Percentiles rank a stretch among this genome's conserved stretches.
Conservation (phyloP, 1,284 basidiomycete genomes). For the Volvariella surrecta region DNA sequence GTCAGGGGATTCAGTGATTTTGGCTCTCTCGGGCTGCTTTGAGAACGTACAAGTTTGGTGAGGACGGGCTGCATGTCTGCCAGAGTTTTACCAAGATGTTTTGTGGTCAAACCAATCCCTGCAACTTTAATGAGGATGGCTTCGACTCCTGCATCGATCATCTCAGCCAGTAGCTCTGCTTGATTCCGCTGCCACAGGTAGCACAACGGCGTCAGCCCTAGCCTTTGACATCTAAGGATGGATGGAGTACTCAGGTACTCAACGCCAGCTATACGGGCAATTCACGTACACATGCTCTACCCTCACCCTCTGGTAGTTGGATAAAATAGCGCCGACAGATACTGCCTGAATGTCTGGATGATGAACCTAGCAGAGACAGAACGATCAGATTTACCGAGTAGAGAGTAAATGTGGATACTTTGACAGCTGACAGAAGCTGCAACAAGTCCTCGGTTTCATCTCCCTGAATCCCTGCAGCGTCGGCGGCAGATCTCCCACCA, state of each 20-base stretch:
- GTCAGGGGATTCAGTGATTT: constrained; percentile 4
- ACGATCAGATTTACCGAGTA: background rate
- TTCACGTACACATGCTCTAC: constrained; percentile 96
- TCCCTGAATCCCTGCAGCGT: constrained; percentile 44
- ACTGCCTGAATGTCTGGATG: constrained; percentile 87
- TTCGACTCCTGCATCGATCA: constrained; percentile 76
- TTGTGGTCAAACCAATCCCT: constrained; percentile 78
- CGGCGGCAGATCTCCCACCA: constrained; percentile 48
- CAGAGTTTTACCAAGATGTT: constrained; percentile 78
- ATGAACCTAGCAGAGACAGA: constrained; percentile 34
- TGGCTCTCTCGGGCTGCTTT: background rate
- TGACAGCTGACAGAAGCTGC: constrained; percentile 68
- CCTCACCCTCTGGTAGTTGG: constrained; percentile 93
- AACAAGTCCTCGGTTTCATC: constrained; percentile 98
- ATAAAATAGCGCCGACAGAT: constrained; percentile 94
- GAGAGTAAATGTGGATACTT: constrained; percentile 40
- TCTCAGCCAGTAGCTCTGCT: constrained; percentile 74
- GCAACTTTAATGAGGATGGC: constrained; percentile 95
- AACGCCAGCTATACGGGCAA: too few relatives aligned
- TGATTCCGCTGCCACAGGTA: constrained; percentile 97
- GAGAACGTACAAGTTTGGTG: constrained; percentile 52
- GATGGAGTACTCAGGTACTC: constrained; percentile 7
- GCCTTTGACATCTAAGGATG: constrained; percentile 63
- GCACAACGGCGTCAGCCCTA: constrained; percentile 74
- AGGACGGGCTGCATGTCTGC: constrained; percentile 72